Evolutionary conservation across 2,329 filamentous ascomycete species (phyloP), one percentile per base, ranked within the genome.

Genomic region (Aspergillus felis): DNA sequence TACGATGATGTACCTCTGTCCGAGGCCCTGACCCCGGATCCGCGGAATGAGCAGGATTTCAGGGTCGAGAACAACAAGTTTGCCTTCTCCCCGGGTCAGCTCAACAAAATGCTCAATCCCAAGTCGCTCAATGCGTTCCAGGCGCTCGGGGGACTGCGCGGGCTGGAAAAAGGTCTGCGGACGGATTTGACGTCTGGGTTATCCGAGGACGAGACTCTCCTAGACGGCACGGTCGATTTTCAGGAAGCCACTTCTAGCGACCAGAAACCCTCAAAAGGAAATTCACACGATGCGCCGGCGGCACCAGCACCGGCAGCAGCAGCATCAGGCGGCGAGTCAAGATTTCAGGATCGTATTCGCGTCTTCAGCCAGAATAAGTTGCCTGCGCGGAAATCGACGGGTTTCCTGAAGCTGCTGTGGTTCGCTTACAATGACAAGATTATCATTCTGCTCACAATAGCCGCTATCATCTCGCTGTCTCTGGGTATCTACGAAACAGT

Each of bases 21-120:
- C 12, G 83, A 87, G 61, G 91, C 91, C 0, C 76, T 96, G 60
- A 85, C 81, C 51, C 89, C 91, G 0, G 91, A 95, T 69, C 82
- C 85, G 41, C 89, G 90, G 6, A 89, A 87, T 53, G 89, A 92
- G 70, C 80, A 77, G 20, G 90, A 93, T 61, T 96, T 95, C 66
- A 66, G 84, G 14, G 86, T 93, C 10, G 82, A 87, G 5, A 81
- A 91, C 71, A 96, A 94, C 71, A 88, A 88, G 0, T 96, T 96
- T 68, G 92, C 91, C 17, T 96, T 91, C 70, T 85, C 87, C 1
- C 74, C 74, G 0, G 92, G 92, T 14, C 87, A 95, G 68, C 80
- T 97, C 61, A 88, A 87, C 66, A 96, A 96, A 74, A 83, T 96
- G 77, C 85, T 93, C 60, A 94, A 95, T 70, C 92, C 92, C 3